These are phyloP conservation scores for Albizia julibrissin DNA, from an alignment of 306 rosid genomes.

Conservation along the genomic window DNA sequence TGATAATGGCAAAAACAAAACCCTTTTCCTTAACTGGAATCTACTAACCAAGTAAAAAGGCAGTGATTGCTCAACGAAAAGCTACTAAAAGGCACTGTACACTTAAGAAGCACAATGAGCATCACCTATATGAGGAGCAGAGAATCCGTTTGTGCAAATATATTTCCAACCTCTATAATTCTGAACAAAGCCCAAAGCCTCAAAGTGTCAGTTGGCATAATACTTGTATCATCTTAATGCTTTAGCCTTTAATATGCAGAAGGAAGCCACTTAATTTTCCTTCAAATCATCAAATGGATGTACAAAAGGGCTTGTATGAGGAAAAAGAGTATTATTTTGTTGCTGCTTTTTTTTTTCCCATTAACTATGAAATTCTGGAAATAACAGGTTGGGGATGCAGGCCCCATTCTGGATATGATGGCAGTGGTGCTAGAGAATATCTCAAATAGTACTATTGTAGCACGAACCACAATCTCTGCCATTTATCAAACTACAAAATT, in stretches of 20 bases:
- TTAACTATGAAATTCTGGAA: slow-evolving; percentile 32
- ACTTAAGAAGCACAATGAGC: neutral
- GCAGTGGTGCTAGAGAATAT: slow-evolving; percentile 85
- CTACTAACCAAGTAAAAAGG: neutral
- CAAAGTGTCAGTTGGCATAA: neutral
- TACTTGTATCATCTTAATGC: neutral
- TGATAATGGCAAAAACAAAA: neutral
- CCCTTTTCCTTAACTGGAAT: neutral
- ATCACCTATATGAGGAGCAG: neutral
- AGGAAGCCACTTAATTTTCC: neutral
- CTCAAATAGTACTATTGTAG: slow-evolving; percentile 50
- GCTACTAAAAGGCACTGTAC: neutral
- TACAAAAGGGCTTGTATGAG: neutral
- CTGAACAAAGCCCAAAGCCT: neutral
- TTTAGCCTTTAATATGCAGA: neutral
- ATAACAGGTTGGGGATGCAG: slow-evolving; percentile 86
- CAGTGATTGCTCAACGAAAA: neutral
- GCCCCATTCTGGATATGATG: slow-evolving; percentile 91
- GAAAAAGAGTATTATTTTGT: slow-evolving; percentile 18
- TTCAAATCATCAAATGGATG: neutral
- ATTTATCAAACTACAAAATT: slow-evolving; percentile 75
- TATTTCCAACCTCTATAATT: neutral
- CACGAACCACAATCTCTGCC: slow-evolving; percentile 85
- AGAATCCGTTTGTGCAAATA: neutral
- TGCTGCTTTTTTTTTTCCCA: slow-evolving; percentile 23